These are phyloP conservation scores for Candida koratica DNA, from an alignment of 805 yeast species.

Conservation along the genomic window DNA sequence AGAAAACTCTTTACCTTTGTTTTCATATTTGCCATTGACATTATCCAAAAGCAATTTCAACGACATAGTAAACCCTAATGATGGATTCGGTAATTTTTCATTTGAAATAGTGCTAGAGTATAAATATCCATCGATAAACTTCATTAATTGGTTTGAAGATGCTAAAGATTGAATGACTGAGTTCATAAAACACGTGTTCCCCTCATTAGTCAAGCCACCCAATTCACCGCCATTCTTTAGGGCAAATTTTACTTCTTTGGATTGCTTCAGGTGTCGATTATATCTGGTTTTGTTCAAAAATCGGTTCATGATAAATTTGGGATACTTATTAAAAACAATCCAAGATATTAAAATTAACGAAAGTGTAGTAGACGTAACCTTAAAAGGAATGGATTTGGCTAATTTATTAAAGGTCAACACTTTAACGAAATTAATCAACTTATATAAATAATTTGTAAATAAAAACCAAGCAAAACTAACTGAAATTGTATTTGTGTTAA, in stretches of 20 bases:
- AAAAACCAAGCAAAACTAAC: not conserved
- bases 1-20: slow-evolving; percentile 55
- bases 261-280: slow-evolving; percentile 11
- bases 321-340: slow-evolving; percentile 2
- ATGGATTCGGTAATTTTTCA: slow-evolving; percentile 19
- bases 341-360: slow-evolving; percentile 8
- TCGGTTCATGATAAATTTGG: slow-evolving; percentile 7
- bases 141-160: slow-evolving; percentile 57
- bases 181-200: slow-evolving; percentile 94
- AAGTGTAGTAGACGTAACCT: slow-evolving; percentile 8
- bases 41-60: slow-evolving; percentile 50
- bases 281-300: slow-evolving; percentile 12
- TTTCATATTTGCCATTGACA: slow-evolving; percentile 53
- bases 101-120: slow-evolving; percentile 14
- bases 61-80: slow-evolving; percentile 49
- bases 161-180: slow-evolving; percentile 82
- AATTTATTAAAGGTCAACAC: slow-evolving; percentile 5
- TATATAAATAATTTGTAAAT: not conserved
- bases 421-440: slow-evolving; percentile 1
- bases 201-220: slow-evolving; percentile 86
- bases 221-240: slow-evolving; percentile 62
- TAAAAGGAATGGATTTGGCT: slow-evolving; percentile 9
- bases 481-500: too few relatives aligned
- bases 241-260: slow-evolving; percentile 38
- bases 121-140: slow-evolving; percentile 48